Percentiles rank a stretch among this genome's conserved stretches.
Conservation (phyloP, 768 basidiomycete genomes). For the Wakefieldia striispora region DNA sequence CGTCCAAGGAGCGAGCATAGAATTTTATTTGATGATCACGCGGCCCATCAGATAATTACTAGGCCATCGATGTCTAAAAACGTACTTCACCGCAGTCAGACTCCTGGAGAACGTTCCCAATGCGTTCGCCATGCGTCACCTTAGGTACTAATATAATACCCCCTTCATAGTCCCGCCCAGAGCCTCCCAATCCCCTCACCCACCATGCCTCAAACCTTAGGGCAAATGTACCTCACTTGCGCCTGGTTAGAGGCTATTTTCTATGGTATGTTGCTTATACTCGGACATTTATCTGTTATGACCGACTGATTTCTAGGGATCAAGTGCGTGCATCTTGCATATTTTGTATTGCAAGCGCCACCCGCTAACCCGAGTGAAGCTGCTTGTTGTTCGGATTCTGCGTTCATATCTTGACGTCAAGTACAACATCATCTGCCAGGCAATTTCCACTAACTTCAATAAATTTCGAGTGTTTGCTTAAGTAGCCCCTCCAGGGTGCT, state of each 20-base stretch:
- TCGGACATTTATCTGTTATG: background rate
- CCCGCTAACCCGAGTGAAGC: slow-evolving; percentile 1
- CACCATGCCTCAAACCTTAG: slow-evolving; percentile 12
- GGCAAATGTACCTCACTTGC: slow-evolving; percentile 16
- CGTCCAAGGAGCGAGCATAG: too few relatives aligned
- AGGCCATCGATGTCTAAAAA: too few relatives aligned
- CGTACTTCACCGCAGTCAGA: too few relatives aligned
- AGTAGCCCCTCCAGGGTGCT: slow-evolving; percentile 9
- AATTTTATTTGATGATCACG: too few relatives aligned
- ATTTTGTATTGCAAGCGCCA: background rate
- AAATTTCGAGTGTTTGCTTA: background rate
- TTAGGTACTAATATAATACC: background rate
- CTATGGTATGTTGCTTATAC: slow-evolving; percentile 7
- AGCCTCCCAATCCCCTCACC: background rate
- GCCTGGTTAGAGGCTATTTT: slow-evolving; percentile 18
- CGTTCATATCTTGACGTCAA: slow-evolving; percentile 3
- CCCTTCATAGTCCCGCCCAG: background rate
- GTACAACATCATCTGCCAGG: slow-evolving; percentile 4
- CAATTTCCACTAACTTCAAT: background rate
- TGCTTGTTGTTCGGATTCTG: slow-evolving; percentile 16
- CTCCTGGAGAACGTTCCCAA: background rate
- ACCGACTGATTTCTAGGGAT: background rate
- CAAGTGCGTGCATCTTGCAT: slow-evolving; percentile 5
- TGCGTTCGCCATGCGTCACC: background rate
- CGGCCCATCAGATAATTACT: too few relatives aligned